Evolutionary conservation across 768 basidiomycete species (phyloP), one percentile per base, ranked within the genome.

Genomic region (Fomitopsis pulvina): DNA sequence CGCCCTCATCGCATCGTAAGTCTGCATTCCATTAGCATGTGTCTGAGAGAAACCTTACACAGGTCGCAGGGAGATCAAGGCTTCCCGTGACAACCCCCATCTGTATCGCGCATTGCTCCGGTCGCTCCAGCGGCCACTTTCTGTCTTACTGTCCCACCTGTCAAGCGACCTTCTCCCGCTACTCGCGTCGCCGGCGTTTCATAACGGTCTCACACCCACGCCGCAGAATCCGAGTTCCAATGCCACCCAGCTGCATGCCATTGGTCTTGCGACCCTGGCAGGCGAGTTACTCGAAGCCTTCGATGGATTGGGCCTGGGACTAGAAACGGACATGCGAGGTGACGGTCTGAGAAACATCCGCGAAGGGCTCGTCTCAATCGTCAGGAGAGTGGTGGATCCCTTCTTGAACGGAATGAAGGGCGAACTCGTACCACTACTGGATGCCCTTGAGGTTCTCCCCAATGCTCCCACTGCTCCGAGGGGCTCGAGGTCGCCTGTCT

Each of bases 261-360:
- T 89, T 41, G 81, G 80, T 1, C 70, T 85, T 38, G 78, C 82
- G 2, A 73, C 75, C 14, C 84, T 92, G 55, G 80, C 85, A 20
- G 83, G 82, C 39, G 89, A 92, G 61, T 68, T 91, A 42, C 71
- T 90, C 22, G 79, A 80, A 57, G 74, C 71, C 14, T 87, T 90
- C 47, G 85, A 89, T 62, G 74, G 80, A 20, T 67, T 86, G 26
- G 71, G 73, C 41, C 68, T 89, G 3, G 85, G 85, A 9, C 65
- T 72, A 5, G 83, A 87, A 44, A 67, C 68, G 22, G 85, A 87
- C 53, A 57, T 63, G 45, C 75, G 85, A 42, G 79, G 76, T 18
- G 87, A 90, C 54, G 85, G 84, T 1, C 66, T 92, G 44, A 85
- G 80, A 61, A 60, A 71, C 30, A 77, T 85, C 50, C 76, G 85